Percentiles rank a stretch among this genome's conserved stretches.
phyloP scores from a whole-genome alignment of 1,139 yeast species.

The Saccharomyces pastorianus region DNA sequence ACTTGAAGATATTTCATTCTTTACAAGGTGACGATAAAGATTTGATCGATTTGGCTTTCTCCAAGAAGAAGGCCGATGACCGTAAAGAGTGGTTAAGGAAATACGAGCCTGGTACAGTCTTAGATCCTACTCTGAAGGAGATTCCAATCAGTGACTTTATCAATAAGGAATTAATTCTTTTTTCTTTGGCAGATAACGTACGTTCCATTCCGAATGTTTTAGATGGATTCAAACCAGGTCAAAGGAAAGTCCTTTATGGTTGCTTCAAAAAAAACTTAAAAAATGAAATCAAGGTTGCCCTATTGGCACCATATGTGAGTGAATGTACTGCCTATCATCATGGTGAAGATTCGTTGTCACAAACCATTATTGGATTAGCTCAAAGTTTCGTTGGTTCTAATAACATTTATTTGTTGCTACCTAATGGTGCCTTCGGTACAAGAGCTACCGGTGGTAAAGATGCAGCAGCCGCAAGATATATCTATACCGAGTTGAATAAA shows the following conservation, averaged over 20 bases:
- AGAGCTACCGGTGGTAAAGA: constrained; percentile 98
- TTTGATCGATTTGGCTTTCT: constrained; percentile 86
- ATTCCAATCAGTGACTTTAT: constrained; percentile 93
- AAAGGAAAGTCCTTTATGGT: constrained; percentile 85
- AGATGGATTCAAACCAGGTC: constrained; percentile 97
- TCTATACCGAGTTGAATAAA: constrained; percentile 74
- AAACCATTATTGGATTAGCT: constrained; percentile 87
- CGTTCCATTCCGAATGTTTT: constrained; percentile 90
- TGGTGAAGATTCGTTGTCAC: constrained; percentile 82
- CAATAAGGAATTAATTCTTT: constrained; percentile 87
- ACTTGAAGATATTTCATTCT: constrained; percentile 78
- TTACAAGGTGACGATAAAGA: constrained; percentile 72
- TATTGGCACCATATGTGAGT: constrained; percentile 81
- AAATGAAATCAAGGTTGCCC: constrained; percentile 81
- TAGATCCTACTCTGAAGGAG: constrained; percentile 68
- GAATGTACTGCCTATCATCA: constrained; percentile 94
- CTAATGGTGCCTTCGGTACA: constrained; percentile 95
- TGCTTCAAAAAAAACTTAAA: constrained; percentile 75
- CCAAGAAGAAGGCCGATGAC: constrained; percentile 93
- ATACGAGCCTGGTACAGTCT: constrained; percentile 82
- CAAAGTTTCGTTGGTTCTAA: constrained; percentile 93
- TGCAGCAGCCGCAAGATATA: constrained; percentile 95
- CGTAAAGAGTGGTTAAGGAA: constrained; percentile 95
- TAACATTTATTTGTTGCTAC: constrained; percentile 74
- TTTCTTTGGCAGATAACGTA: constrained; percentile 93